Evolutionary conservation across 768 basidiomycete genomes (phyloP), one percentile per base, ranked within the genome.

Genomic region (Austroboletus eburneus): DNA sequence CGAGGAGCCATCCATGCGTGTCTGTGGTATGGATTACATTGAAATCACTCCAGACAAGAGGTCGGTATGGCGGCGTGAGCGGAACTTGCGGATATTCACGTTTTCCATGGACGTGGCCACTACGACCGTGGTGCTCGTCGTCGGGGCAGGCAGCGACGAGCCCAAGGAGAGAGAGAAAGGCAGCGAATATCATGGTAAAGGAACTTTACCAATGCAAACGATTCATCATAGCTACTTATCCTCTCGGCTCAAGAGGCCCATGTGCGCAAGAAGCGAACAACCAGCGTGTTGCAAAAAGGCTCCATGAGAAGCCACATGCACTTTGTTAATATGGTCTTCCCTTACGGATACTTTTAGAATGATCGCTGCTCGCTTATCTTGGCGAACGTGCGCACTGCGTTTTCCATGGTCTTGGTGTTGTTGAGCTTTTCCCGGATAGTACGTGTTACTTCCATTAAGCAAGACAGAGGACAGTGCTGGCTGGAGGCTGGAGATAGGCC

Each of bases 11-110:
- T 22, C 85, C 80, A 68, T 87, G 84, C 32, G 79, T 87, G 63
- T 93, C 91, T 0, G 92, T 93, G 3, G 90, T 93, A 57, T 85
- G 81, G 38, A 93, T 75, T 57, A 93, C 77, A 60, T 94, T 94
- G 60, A 94, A 74, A 57, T 93, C 89, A n/a, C 85, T 81, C 92
- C 91, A 93, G 42, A 79, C 77, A 13, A 95, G 73, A 20, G 79
- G 76, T 17, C 82, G 72, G 45, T 76, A 75, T 4, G 91, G 91
- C 16, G 72, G 72, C 1, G 79, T 68, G 25, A 83, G 63, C 13
- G 68, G 67, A 13, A 66, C 52, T 38, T 71, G 64, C 0, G 77
- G 73, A 42, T 67, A 63, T 42, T 70, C 68, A 43, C 74, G 70
- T 47, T 63, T 69, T 39, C 41, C 37, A 39, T 64, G 66, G 13